A percentile compares a stretch with the other conserved stretches of the same genome.
These are phyloP conservation scores for Peterozyma xylosa DNA, from an alignment of 805 yeast genomes.

Conservation along the genomic window DNA sequence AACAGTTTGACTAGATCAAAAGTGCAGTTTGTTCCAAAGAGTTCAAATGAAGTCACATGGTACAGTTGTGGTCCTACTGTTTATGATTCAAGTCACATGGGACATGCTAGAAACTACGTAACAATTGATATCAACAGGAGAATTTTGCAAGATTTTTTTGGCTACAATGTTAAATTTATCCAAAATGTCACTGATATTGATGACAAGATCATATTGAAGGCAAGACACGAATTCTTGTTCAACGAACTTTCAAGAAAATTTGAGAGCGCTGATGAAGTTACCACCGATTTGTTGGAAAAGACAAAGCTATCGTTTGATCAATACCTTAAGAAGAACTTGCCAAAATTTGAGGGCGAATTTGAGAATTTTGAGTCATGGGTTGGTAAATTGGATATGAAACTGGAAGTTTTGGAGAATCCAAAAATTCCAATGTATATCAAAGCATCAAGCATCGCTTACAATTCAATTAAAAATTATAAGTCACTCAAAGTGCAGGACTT, in stretches of 20 bases:
- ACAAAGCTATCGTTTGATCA: slow-evolving; percentile 34
- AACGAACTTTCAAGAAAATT: slow-evolving; percentile 41
- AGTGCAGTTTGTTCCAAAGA: slow-evolving; percentile 66
- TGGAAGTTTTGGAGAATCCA: slow-evolving; percentile 53
- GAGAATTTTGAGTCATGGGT: slow-evolving; percentile 47
- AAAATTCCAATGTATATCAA: slow-evolving; percentile 79
- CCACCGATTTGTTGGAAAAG: slow-evolving; percentile 27
- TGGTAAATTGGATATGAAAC: slow-evolving; percentile 36
- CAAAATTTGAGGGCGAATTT: slow-evolving; percentile 25
- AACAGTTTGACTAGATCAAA: slow-evolving; percentile 81
- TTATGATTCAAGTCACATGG: slow-evolving; percentile 94
- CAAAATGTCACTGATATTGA: slow-evolving; percentile 99
- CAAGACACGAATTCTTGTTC: slow-evolving; percentile 81
- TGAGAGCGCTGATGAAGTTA: slow-evolving; percentile 19
- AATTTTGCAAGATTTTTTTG: slow-evolving; percentile 82
- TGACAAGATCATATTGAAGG: slow-evolving; percentile 92
- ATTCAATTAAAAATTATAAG: slow-evolving; percentile 29
- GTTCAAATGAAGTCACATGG: slow-evolving; percentile 72
- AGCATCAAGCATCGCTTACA: slow-evolving; percentile 48
- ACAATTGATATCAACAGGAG: slow-evolving; percentile 91
- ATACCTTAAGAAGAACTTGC: slow-evolving; percentile 50
- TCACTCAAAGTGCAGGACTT: slow-evolving; percentile 25
- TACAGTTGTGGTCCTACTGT: slow-evolving; percentile 99
- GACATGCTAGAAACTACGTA: slow-evolving; percentile 96
- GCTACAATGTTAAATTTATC: slow-evolving; percentile 79